Conservation (phyloP, 306 rosid genomes). For the Mucuna pruriens region DNA sequence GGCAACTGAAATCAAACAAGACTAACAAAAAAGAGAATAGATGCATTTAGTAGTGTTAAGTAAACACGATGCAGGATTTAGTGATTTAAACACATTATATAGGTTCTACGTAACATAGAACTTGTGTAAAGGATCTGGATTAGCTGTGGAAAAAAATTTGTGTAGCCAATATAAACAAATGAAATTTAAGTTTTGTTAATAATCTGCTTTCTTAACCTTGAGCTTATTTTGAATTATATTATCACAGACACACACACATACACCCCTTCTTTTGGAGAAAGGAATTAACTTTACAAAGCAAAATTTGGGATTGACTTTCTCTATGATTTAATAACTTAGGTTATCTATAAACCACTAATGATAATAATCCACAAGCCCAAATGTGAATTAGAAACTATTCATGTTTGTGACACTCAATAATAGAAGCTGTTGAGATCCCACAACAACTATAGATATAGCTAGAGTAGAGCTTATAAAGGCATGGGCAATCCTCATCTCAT, state of each 20-base stretch:
- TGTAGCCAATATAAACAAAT: background rate
- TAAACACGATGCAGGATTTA: constrained; percentile 1
- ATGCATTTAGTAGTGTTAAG: background rate
- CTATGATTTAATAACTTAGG: background rate
- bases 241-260: background rate
- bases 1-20: constrained; percentile 10
- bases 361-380: constrained; percentile 11
- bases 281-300: background rate
- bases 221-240: background rate
- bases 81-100: background rate
- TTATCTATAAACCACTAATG: constrained; percentile 15
- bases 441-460: background rate
- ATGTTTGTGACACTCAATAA: constrained; percentile 1
- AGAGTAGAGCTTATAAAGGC: background rate
- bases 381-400: constrained; percentile 23
- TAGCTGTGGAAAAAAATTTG: background rate
- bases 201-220: too few relatives aligned
- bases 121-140: background rate
- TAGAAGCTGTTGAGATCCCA: background rate
- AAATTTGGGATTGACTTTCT: background rate
- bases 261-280: background rate
- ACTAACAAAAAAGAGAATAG: background rate
- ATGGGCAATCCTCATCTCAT: background rate
- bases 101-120: background rate
- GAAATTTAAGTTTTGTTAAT: background rate